Conservation (phyloP, 176 grass and related monocot genomes). For the Carex pumila region DNA sequence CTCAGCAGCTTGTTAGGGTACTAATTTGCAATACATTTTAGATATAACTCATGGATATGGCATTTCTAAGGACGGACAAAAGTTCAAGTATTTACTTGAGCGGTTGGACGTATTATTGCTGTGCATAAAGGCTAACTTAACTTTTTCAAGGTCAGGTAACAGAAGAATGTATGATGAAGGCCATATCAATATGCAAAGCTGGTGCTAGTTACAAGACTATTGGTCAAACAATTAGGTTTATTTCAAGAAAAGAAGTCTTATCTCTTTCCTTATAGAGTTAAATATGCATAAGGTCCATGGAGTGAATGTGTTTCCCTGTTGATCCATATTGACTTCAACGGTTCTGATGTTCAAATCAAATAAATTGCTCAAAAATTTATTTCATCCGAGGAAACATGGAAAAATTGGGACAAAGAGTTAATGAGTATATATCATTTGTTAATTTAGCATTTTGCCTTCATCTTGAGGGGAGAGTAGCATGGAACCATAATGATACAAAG, state of each 20-base stretch:
- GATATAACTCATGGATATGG: neutral
- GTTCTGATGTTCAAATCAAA: neutral
- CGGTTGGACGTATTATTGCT: neutral
- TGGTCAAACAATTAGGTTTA: constrained; percentile 87
- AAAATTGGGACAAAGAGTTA: neutral
- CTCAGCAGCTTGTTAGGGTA: constrained; percentile 87
- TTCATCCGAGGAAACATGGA: neutral
- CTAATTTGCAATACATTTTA: constrained; percentile 17
- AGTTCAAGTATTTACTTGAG: neutral
- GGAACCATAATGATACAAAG: neutral
- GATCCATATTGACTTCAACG: neutral
- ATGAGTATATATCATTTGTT: neutral
- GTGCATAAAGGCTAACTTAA: neutral
- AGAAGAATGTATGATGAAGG: constrained; percentile 82
- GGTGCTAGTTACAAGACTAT: constrained; percentile 86
- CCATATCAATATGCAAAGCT: constrained; percentile 75
- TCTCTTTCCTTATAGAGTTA: neutral
- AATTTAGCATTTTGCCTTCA: neutral
- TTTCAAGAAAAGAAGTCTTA: neutral
- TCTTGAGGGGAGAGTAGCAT: neutral
- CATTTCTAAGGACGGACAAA: neutral
- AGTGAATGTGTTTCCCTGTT: neutral
- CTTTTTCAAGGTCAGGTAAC: constrained; percentile 56
- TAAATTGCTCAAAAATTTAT: neutral
- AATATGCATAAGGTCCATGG: neutral